Conservation (phyloP, 2,329 filamentous ascomycete species). For the Venturia oleaginea region DNA sequence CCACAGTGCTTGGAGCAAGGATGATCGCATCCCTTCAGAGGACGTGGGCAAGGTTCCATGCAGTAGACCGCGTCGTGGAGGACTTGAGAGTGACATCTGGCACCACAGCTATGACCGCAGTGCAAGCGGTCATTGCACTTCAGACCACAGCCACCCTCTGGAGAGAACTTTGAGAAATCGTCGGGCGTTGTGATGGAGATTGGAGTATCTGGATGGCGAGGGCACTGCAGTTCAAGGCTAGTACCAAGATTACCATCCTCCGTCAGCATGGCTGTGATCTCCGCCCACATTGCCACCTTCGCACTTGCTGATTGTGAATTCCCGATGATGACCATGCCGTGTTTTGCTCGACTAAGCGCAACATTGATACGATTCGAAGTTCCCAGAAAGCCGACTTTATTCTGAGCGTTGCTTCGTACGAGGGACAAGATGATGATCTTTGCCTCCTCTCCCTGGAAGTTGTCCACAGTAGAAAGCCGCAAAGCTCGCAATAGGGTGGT, state of each 20-base stretch:
- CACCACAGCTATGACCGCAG: constrained; percentile 42
- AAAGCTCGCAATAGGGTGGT: constrained; percentile 40
- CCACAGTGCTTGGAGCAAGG: constrained; percentile 37
- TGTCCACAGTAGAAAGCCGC: constrained; percentile 58
- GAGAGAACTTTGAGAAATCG: constrained; percentile 16
- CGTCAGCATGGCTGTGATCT: constrained; percentile 13
- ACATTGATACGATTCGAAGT: constrained; percentile 63
- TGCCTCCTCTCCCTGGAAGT: constrained; percentile 70
- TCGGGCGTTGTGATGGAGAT: constrained; percentile 17
- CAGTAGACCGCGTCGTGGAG: constrained; percentile 41
- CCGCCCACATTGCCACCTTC: constrained; percentile 53
- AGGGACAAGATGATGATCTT: constrained; percentile 62
- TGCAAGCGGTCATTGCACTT: constrained; percentile 14
- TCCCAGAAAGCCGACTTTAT: constrained; percentile 55
- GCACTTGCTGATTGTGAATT: constrained; percentile 48
- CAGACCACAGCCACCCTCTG: constrained; percentile 18
- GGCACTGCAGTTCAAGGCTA: constrained; percentile 16
- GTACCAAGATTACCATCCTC: constrained; percentile 15
- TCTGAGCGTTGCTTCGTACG: constrained; percentile 56
- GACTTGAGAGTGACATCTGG: constrained; percentile 39
- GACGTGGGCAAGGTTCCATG: constrained; percentile 35
- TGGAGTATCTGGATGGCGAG: constrained; percentile 17
- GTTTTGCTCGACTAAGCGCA: constrained; percentile 54
- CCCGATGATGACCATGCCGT: constrained; percentile 65
- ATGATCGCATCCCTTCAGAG: constrained; percentile 37